Conservation (phyloP, 1,284 basidiomycete genomes). For the Athelia psychrophila region DNA sequence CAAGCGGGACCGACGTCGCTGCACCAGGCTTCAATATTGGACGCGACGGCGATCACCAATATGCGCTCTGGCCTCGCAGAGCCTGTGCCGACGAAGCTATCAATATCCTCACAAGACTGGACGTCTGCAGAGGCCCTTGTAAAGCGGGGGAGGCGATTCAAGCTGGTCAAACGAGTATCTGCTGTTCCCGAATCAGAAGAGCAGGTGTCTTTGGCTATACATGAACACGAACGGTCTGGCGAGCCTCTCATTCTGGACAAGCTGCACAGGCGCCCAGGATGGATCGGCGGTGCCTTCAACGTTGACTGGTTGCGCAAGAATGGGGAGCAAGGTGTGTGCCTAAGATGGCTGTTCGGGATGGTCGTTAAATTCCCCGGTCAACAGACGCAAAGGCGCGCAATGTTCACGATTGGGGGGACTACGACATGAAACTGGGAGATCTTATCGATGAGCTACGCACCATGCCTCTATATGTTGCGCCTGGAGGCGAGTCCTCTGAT, state of each 20-base stretch:
- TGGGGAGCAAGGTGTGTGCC: constrained; percentile 28
- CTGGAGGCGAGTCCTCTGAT: constrained; percentile 31
- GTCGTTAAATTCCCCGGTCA: constrained; percentile 5
- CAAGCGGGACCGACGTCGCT: no score
- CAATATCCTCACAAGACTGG: constrained; percentile 52
- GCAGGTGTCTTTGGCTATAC: constrained; percentile 30
- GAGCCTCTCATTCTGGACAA: constrained; percentile 60
- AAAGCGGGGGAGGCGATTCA: constrained; percentile 34
- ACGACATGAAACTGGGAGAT: constrained; percentile 36
- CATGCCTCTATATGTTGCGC: constrained; percentile 26
- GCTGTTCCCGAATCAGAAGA: constrained; percentile 21
- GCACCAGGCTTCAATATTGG: not conserved
- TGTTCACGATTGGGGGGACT: constrained; percentile 47
- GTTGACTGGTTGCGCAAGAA: constrained; percentile 47
- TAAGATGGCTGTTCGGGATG: not conserved
- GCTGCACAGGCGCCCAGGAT: constrained; percentile 48
- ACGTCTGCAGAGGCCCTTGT: constrained; percentile 38
- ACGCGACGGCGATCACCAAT: not conserved
- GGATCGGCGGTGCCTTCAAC: constrained; percentile 52
- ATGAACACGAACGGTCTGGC: constrained; percentile 46
- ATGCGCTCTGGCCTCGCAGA: constrained; percentile 13
- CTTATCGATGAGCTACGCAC: constrained; percentile 42
- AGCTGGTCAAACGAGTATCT: constrained; percentile 37
- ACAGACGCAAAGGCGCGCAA: constrained; percentile 55
- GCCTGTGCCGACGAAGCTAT: constrained; percentile 4